Base-by-base conservation (phyloP, 805 yeast genomes). In the Candida anglica region DNA sequence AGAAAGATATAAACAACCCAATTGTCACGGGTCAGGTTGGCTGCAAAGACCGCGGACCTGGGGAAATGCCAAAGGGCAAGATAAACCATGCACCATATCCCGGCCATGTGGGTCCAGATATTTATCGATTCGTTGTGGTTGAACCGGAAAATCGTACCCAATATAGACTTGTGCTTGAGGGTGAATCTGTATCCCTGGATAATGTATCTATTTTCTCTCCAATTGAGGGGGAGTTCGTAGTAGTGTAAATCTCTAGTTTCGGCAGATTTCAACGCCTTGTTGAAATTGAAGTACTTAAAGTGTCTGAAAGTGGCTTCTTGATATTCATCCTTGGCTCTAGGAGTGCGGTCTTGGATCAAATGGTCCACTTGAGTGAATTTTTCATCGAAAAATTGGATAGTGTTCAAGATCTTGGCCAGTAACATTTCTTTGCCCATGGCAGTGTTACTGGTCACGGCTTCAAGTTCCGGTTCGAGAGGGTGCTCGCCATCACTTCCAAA, bases 151-250 rank as follows among this genome's bases (percentile, higher is more conserved):
- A 88, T 63, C 30, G 89, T 76, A 39, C 66, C 57, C 19, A 82
- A 33, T 43, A 93, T 82, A 35, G 73, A 70, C 5, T 49, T 19
- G 51, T 82, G 88, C 26, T 74, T 71, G 37, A 75, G 63, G 41
- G 82, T 79, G 60, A 91, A 93, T 40, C 97, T 67, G 62, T 91
- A 93, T 3, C 98, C 98, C 36, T 76, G 65, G 15, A 83, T 66
- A 38, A 93, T 86, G 56, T 74, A 88, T 38, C 87, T 79, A 60
- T 93, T 91, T 59, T 89, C 97, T 50, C 95, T 75, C 95, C 96
- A 91, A 30, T 84, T 86, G 45, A 81, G 76, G 2, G 98, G 98
- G 27, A 91, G 66, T 56, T 91, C 95, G 52, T 85, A 86, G 56
- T 81, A 86, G 44, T 86, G 87, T 27, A 91, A 60, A 36, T 79